Evolutionary conservation across 345 rosid species (phyloP).

Genomic region (Gossypium herbaceum): DNA sequence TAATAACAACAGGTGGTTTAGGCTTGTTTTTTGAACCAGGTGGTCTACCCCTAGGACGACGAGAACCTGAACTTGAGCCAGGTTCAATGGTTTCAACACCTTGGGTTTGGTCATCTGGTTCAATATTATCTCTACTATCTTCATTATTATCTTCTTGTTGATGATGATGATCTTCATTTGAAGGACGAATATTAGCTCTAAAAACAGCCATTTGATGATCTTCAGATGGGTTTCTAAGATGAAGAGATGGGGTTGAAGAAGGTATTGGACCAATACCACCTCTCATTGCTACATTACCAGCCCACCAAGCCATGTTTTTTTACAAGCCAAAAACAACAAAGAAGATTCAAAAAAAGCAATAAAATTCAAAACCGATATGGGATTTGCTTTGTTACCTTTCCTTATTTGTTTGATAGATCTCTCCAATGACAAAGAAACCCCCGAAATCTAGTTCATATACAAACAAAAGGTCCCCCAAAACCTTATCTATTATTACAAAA

Average conservation of each 20-base stretch:
- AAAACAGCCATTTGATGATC: conserved; percentile 29
- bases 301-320: conserved; percentile 80
- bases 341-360: background rate
- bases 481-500: conserved; percentile 27
- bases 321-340: conserved; percentile 4
- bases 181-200: conserved; percentile 21
- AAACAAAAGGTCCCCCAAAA: conserved; percentile 10
- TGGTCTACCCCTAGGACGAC: conserved; percentile 84
- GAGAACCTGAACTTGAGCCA: conserved; percentile 47
- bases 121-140: conserved; percentile 38
- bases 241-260: conserved; percentile 44
- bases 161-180: conserved; percentile 29
- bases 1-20: conserved; percentile 61
- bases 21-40: conserved; percentile 88
- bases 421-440: conserved; percentile 2
- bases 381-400: background rate
- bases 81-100: conserved; percentile 34
- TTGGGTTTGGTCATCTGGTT: conserved; percentile 25
- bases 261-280: conserved; percentile 44
- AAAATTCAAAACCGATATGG: background rate
- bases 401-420: conserved; percentile 10
- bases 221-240: conserved; percentile 34
- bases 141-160: conserved; percentile 37
- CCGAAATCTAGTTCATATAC: conserved; percentile 22
- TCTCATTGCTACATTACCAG: conserved; percentile 63